Evolutionary conservation across 805 yeast species (phyloP), one percentile per base, ranked within the genome.

Genomic region (Brettanomyces naardenensis): DNA sequence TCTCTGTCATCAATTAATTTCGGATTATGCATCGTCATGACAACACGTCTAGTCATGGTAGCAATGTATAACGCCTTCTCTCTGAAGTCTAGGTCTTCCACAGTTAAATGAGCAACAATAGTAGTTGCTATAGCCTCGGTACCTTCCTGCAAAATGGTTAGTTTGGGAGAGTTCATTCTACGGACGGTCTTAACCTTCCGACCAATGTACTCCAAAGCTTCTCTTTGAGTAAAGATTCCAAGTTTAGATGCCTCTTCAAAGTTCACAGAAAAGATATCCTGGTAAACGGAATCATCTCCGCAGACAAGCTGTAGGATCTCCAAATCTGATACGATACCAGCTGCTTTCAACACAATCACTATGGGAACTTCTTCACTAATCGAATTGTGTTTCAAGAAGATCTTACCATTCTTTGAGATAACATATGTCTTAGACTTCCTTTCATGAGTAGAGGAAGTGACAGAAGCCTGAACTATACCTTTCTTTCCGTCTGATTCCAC

Each of bases 1-100:
- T 92, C 98, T 62, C 97, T 78, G 62, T 92, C 98, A 54, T 92
- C 98, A n/a, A 92, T 95, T 80, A 87, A 80, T 48, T 79, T 78
- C 6, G 97, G 94, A 53, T 92, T 84, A 46, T 85, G 80, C 80
- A 92, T 86, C 4, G 98, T 86, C 94, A 87, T 86, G 18, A 92
- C 73, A 3, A 90, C 97, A 54, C 97, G 75, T 56, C 98, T 76
- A 1, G 98, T 84, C 98, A 92, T 92, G 62, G 87, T 78, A 2
- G 97, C 96, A 48, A 92, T 78, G 56, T 92, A 92, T 27, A 92
- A 60, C 0, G 97, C 96, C 64, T 92, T 92, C 58, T 88, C 96
- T 47, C 95, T 74, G 67, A 90, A 88, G 53, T 92, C 94, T 32
- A 85, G 67, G 49, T 80, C 85, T 28, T 61, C 66, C 6, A 88